Evolutionary conservation across 305 asterid genomes (phyloP).

Genomic region (Fraxinus sp.): DNA sequence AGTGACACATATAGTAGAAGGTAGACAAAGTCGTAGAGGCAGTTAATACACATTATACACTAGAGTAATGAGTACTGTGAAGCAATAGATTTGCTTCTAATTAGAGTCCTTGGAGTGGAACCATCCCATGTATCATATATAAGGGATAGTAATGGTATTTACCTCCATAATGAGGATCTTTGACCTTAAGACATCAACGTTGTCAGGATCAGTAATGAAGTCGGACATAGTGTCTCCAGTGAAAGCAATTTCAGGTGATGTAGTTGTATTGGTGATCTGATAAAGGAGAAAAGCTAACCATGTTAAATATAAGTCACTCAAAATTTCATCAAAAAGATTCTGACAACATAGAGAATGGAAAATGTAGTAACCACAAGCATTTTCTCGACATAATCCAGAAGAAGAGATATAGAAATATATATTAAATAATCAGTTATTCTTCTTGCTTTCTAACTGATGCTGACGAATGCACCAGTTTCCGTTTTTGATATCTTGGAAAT

Average conservation of each 20-base stretch:
- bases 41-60: not conserved
- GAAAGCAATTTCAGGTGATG: conserved; percentile 87
- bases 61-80: conserved; percentile 3
- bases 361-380: not conserved
- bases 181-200: conserved; percentile 70
- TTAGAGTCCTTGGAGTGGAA: conserved; percentile 1
- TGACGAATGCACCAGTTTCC: not conserved
- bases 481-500: conserved; percentile 7
- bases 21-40: not conserved
- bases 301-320: not conserved
- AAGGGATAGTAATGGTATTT: conserved; percentile 18
- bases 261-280: conserved; percentile 70
- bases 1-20: not conserved
- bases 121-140: not conserved
- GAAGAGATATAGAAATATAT: not conserved
- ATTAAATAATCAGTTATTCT: not conserved
- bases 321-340: not conserved
- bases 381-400: not conserved
- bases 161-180: conserved; percentile 94
- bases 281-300: conserved; percentile 18
- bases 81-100: not conserved
- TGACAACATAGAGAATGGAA: not conserved
- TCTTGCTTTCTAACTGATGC: not conserved
- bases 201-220: conserved; percentile 68
- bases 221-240: conserved; percentile 96